Evolutionary conservation across 345 rosid genomes (phyloP), one percentile per base, ranked within the genome.

Genomic region (Salix dunnii): DNA sequence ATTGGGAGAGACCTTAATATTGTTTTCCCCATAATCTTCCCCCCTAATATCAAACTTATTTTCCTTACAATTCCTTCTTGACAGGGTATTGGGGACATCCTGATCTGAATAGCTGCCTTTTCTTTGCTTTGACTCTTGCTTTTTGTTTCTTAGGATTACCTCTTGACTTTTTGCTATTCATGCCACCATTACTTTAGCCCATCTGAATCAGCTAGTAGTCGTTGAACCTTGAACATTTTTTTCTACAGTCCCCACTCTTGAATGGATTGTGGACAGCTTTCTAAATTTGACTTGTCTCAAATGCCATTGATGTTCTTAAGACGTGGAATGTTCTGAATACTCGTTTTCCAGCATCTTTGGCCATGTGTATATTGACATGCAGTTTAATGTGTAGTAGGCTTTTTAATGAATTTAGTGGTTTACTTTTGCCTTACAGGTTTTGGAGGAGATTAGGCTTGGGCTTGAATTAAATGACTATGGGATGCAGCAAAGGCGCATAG

Each of bases 391-490:
- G 25, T 46, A 18, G n/a, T 68, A 30, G 13, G 43, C 40, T 40
- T 23, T 62, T 68, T 64, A 58, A 58, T 76, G 71, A 55, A n/a
- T 74, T 23, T 67, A 40, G 61, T 40, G 10, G 69, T 77, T 61
- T 76, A 74, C 70, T 49, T 12, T 78, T 84, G 78, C 71, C 73
- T 76, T 84, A 74, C 87, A 96, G 98, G 96, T 94, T 81, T 78
- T 96, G 92, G 99, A 96, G 87, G 99, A 96, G 88, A 94, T 96
- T 75, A 88, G 97, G 83, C 83, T 91, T 83, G 99, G 98, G 66
- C 86, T 96, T 68, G 99, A 94, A 76, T 80, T 94, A 81, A 96
- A 96, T 87, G 98, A 94, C 78, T 90, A 88, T 84, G 97, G 97
- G 80, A 90, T 94, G 92, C 99, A 94, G 86, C 99, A 96, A 86